phyloP scores from a whole-genome alignment of 257 asterid species.

The Solanum ahanhuiri region DNA sequence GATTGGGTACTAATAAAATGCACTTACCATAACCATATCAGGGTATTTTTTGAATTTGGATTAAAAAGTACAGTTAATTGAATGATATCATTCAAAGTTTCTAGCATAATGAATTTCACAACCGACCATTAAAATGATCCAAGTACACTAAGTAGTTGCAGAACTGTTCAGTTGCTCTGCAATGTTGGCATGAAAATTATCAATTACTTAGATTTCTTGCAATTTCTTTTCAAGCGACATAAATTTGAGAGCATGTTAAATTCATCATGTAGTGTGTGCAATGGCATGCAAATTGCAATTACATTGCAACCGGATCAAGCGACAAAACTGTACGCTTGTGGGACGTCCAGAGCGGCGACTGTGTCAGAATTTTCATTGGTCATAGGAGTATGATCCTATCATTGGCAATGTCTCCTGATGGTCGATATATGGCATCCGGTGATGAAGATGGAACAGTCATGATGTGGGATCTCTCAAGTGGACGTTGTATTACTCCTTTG shows the following conservation, averaged over 20 bases:
- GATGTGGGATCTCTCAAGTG: slow-evolving; percentile 99
- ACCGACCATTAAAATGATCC: not conserved
- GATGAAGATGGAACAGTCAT: slow-evolving; percentile 96
- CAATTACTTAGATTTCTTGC: not conserved
- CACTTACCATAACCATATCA: not conserved
- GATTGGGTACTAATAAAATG: not conserved
- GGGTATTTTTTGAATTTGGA: not conserved
- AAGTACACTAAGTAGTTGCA: not conserved
- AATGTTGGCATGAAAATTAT: not conserved
- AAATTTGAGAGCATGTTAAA: not conserved
- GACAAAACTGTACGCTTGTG: slow-evolving; percentile 97
- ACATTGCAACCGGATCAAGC: slow-evolving; percentile 94
- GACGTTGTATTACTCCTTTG: slow-evolving; percentile 85
- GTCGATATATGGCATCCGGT: slow-evolving; percentile 98
- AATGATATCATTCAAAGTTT: not conserved
- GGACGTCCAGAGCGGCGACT: slow-evolving; percentile 96
- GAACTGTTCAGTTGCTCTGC: not conserved
- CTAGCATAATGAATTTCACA: not conserved
- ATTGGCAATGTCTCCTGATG: slow-evolving; percentile 94
- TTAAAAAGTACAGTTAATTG: not conserved
- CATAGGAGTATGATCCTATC: slow-evolving; percentile 85
- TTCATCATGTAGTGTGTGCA: slow-evolving; percentile 58
- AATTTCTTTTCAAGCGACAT: not conserved
- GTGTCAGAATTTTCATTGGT: slow-evolving; percentile 89
- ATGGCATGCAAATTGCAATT: slow-evolving; percentile 97